Evolutionary conservation across 208 protist species (phyloP), one percentile per base, ranked within the genome.

Genomic region (Acanthamoeba healyi): DNA sequence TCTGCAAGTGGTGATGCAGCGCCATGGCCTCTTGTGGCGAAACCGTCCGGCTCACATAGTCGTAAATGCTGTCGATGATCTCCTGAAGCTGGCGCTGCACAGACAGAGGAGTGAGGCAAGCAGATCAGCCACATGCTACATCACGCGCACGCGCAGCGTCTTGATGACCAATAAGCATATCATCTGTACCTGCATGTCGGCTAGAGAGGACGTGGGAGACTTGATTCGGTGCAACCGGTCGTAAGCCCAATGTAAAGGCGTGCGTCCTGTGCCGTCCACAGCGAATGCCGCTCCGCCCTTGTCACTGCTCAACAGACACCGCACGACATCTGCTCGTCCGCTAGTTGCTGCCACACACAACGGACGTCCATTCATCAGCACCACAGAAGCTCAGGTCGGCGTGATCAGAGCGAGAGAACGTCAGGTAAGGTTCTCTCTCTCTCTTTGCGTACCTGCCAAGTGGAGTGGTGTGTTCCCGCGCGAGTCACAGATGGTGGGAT

Each of bases 381-480:
- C 22, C 54, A n/a, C n/a, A n/a, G n/a, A n/a, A n/a, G n/a, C n/a
- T n/a, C n/a, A n/a, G n/a, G n/a, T n/a, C n/a, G 51, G 14, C 10
- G 51, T 58, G 51, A 24, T 58, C 14, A 19, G 10, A 24, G 51
- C 19, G 14, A 24, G 51, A 58, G 10, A n/a, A n/a, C n/a, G n/a
- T n/a, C n/a, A n/a, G n/a, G n/a, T n/a, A n/a, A n/a, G n/a, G n/a
- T n/a, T n/a, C 19, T 58, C 14, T 19, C 19, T 58, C 14, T 58
- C 19, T 24, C 51, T 58, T 19, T 6, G 32, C 3, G 74, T 84
- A 84, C 74, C 74, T 2, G 74, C 74, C 74, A 84, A 56, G 74
- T 84, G 74, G n/a, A 84, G 74, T 22, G 74, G 74, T 0, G 74
- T 84, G 42, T 84, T 84, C 42, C 74, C 74, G 9, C 74, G 74